phyloP scores from a whole-genome alignment of 768 basidiomycete species.

The Gloeophyllum trabeum region DNA sequence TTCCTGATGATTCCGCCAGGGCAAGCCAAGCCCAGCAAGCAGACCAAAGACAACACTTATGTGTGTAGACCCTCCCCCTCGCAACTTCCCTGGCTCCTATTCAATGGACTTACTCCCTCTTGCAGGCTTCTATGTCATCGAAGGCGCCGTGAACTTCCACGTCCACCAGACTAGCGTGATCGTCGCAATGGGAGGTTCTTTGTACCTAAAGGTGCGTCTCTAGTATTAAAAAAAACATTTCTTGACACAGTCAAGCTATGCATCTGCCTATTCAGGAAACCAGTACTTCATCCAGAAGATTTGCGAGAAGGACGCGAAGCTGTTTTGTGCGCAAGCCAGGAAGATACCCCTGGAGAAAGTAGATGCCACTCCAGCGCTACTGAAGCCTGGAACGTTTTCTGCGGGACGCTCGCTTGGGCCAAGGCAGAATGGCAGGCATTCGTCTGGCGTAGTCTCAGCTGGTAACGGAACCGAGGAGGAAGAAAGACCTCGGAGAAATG shows the following conservation, averaged over 20 bases:
- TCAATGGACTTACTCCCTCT: no score
- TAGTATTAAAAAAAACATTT: no score
- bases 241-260: background rate
- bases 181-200: conserved; percentile 79
- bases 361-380: conserved; percentile 7
- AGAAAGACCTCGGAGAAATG: no score
- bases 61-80: conserved; percentile 30
- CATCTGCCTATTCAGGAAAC: conserved; percentile 46
- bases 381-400: no score
- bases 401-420: no score
- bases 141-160: conserved; percentile 81
- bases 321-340: conserved; percentile 90
- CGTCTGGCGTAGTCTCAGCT: no score
- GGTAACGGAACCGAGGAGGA: no score
- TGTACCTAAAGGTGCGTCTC: conserved; percentile 78
- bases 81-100: background rate
- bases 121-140: conserved; percentile 71
- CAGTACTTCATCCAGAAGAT: conserved; percentile 88
- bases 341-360: conserved; percentile 26
- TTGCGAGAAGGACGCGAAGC: conserved; percentile 58
- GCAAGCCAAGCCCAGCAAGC: conserved; percentile 78
- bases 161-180: conserved; percentile 73
- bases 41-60: conserved; percentile 88
- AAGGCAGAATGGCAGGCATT: no score
- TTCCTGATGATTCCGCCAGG: conserved; percentile 66